Evolutionary conservation across 2,329 filamentous ascomycete genomes (phyloP).

Genomic region (Diaporthe sp.): DNA sequence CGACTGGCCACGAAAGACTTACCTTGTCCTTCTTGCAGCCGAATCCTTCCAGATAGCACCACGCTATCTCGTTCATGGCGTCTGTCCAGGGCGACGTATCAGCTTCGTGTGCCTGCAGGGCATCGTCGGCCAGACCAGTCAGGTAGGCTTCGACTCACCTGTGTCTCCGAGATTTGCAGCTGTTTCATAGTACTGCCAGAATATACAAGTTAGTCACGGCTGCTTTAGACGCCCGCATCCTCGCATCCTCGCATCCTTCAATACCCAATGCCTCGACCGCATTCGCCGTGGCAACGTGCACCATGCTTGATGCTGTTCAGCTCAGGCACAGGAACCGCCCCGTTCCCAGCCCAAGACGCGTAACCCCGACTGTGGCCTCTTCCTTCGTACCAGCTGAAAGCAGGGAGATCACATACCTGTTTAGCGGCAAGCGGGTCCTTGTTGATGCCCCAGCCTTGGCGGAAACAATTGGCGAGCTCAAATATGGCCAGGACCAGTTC

Average conservation of each 20-base stretch:
- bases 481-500: constrained; percentile 97
- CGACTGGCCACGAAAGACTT: constrained; percentile 53
- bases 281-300: background rate
- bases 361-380: background rate
- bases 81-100: constrained; percentile 65
- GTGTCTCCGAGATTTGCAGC: constrained; percentile 96
- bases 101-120: constrained; percentile 44
- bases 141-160: constrained; percentile 58
- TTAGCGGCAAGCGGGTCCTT: constrained; percentile 89
- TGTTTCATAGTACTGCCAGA: constrained; percentile 89
- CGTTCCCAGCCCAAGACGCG: background rate
- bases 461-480: constrained; percentile 92
- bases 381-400: too few species aligned
- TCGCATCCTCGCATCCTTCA: background rate
- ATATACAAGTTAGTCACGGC: constrained; percentile 32
- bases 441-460: constrained; percentile 92
- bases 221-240: background rate
- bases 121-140: constrained; percentile 1
- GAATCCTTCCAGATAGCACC: constrained; percentile 98
- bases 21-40: constrained; percentile 99
- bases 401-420: constrained; percentile 62
- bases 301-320: background rate
- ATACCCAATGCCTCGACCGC: background rate
- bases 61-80: constrained; percentile 96
- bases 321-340: background rate